phyloP scores from a whole-genome alignment of 129 eudicot genomes.

The Sambucus nigra region DNA sequence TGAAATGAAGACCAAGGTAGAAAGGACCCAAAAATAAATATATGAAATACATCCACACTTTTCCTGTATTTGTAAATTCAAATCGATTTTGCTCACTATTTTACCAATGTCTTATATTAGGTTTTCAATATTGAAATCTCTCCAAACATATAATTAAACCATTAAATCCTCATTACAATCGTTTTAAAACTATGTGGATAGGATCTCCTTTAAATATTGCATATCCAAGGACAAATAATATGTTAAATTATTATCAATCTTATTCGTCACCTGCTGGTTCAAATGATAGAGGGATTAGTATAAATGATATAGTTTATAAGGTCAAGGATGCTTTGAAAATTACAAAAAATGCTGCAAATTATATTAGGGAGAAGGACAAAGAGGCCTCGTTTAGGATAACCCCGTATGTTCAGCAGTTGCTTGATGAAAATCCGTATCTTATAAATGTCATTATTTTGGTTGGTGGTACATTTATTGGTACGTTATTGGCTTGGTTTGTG shows the following conservation, averaged over 20 bases:
- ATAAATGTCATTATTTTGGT: conserved; percentile 75
- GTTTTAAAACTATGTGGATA: conserved; percentile 10
- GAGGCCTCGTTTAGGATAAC: conserved; percentile 42
- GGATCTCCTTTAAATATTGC: conserved; percentile 4
- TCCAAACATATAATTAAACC: conserved; percentile 26
- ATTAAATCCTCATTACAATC: conserved; percentile 12
- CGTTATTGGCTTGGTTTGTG: conserved; percentile 68
- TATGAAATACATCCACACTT: too few species aligned
- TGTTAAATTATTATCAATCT: conserved; percentile 28
- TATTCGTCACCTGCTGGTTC: conserved; percentile 35
- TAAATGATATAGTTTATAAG: conserved; percentile 51
- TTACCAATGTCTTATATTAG: conserved; percentile 43
- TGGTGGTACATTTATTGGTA: conserved; percentile 63
- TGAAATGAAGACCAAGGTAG: too few species aligned
- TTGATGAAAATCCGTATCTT: conserved; percentile 70
- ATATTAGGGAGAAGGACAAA: conserved; percentile 61
- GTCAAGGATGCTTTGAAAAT: conserved; percentile 65
- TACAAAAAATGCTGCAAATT: conserved; percentile 42
- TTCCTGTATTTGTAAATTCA: neutral
- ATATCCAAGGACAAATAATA: conserved; percentile 16
- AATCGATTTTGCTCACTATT: conserved; percentile 14
- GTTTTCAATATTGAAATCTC: conserved; percentile 27
- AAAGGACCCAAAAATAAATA: too few species aligned
- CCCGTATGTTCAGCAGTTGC: conserved; percentile 62
- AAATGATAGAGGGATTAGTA: conserved; percentile 38